A percentile compares a stretch with the other conserved stretches of the same genome.
Conservation (phyloP, 2,329 filamentous ascomycete species). For the Clarireedia monteithiana region DNA sequence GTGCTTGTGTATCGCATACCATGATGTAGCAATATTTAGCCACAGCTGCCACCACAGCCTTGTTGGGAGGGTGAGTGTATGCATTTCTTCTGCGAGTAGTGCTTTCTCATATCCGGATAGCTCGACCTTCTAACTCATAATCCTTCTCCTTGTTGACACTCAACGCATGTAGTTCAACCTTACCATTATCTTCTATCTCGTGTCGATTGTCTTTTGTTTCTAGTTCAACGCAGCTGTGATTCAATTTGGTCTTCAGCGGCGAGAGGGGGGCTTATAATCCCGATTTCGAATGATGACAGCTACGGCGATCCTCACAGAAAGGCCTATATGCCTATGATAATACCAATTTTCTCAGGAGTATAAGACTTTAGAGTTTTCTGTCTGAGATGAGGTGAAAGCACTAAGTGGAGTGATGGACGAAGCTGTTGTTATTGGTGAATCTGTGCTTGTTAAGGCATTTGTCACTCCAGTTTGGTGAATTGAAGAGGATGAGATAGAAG, state of each 20-base stretch:
- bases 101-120: too few relatives aligned
- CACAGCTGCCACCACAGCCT: too few relatives aligned
- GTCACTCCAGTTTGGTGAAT: too few relatives aligned
- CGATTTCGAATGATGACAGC: neutral
- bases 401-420: neutral
- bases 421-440: slow-evolving; percentile 3
- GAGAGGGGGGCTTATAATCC: neutral
- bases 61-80: too few relatives aligned
- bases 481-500: too few relatives aligned
- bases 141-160: neutral
- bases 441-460: too few relatives aligned
- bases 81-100: too few relatives aligned
- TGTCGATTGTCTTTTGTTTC: neutral
- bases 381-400: neutral
- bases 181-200: neutral
- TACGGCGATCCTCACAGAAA: neutral
- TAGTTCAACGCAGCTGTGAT: neutral
- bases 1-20: too few relatives aligned
- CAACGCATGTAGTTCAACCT: neutral
- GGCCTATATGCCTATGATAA: neutral
- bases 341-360: neutral
- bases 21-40: too few relatives aligned
- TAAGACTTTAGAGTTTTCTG: neutral
- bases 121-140: neutral
- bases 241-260: neutral